phyloP scores from a whole-genome alignment of 805 yeast species.

The Metschnikowia peoriensis region DNA sequence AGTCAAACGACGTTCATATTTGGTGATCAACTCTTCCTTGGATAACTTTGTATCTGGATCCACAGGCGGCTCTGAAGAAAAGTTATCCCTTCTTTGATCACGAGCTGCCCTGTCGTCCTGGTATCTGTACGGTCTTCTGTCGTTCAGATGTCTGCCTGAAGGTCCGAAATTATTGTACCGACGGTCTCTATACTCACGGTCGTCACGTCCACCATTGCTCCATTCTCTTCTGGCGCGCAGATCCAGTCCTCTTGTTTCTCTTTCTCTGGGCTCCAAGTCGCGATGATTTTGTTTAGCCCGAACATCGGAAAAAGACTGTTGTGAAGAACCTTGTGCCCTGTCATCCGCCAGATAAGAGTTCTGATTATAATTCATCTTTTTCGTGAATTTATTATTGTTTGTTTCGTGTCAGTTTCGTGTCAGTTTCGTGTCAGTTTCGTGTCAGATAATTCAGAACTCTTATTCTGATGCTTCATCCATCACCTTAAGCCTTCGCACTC shows the following conservation, averaged over 20 bases:
- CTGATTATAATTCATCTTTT: not conserved
- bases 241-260: constrained; percentile 17
- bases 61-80: constrained; percentile 2
- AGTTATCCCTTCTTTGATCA: constrained; percentile 16
- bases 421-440: not conserved
- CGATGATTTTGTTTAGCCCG: not conserved
- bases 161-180: not conserved
- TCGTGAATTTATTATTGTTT: not conserved
- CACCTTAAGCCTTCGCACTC: not conserved
- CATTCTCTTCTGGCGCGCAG: constrained; percentile 6
- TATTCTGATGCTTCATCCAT: not conserved
- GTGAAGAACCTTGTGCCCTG: constrained; percentile 1
- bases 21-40: constrained; percentile 22
- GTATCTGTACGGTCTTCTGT: constrained; percentile 7
- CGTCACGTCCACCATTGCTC: constrained; percentile 1
- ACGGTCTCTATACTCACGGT: constrained; percentile 6
- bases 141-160: constrained; percentile 2
- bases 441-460: not conserved
- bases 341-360: not conserved
- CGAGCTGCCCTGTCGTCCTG: constrained; percentile 17
- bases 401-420: no score
- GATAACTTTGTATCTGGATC: constrained; percentile 18
- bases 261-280: not conserved
- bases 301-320: not conserved
- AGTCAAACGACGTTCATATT: constrained; percentile 25